A percentile compares a stretch with the other conserved stretches of the same genome.
Evolutionary conservation across 768 basidiomycete genomes (phyloP).

Genomic region (Cubamyces lactineus): DNA sequence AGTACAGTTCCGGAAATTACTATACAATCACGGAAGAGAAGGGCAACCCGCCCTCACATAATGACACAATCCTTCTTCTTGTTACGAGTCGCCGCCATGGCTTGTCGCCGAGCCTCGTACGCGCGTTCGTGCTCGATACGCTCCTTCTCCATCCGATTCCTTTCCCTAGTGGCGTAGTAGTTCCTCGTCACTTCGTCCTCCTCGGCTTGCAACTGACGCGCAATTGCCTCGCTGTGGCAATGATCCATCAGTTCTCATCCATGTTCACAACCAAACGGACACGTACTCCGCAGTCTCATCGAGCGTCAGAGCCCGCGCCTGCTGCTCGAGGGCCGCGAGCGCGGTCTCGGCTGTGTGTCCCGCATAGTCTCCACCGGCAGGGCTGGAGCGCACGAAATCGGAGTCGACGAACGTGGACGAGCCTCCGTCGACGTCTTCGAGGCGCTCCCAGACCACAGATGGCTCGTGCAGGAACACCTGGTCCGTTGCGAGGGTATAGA

Average conservation of each 20-base stretch:
- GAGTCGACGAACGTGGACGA: slow-evolving; percentile 80
- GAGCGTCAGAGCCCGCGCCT: slow-evolving; percentile 42
- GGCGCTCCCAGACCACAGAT: slow-evolving; percentile 86
- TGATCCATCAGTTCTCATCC: background rate
- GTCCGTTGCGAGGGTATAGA: slow-evolving; percentile 89
- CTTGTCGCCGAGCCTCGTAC: slow-evolving; percentile 15
- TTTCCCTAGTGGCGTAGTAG: slow-evolving; percentile 39
- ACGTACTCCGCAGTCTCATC: slow-evolving; percentile 67
- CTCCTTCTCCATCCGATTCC: slow-evolving; percentile 40
- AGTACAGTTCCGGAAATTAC: too few species aligned
- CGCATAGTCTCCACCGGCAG: slow-evolving; percentile 81
- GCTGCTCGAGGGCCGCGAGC: slow-evolving; percentile 51
- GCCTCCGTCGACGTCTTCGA: slow-evolving; percentile 86
- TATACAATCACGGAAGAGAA: too few species aligned
- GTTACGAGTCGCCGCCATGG: slow-evolving; percentile 15
- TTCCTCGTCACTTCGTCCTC: slow-evolving; percentile 59
- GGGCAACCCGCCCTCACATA: slow-evolving; percentile 21
- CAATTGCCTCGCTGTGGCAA: slow-evolving; percentile 60
- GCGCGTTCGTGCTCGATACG: slow-evolving; percentile 20
- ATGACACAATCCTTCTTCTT: slow-evolving; percentile 34
- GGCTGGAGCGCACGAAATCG: slow-evolving; percentile 61
- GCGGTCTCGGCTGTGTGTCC: slow-evolving; percentile 70
- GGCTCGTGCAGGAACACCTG: slow-evolving; percentile 77
- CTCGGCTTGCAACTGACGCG: slow-evolving; percentile 77
- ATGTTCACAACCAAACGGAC: background rate